phyloP scores from a whole-genome alignment of 2,329 filamentous ascomycete species.

The Graphilbum ipis-grandicollis region DNA sequence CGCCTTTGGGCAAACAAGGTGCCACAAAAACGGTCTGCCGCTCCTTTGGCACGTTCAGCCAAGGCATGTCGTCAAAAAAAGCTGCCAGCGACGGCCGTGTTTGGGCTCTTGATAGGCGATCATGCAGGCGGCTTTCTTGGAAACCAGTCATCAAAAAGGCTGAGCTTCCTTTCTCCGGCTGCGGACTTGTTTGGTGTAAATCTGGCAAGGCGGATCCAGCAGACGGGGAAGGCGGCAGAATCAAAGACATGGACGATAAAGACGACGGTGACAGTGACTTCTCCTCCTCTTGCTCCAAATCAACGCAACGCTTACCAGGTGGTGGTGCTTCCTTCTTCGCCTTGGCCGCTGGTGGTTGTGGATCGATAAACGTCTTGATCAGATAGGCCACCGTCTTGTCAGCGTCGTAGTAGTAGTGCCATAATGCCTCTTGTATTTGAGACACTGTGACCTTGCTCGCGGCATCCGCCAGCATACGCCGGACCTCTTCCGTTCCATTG shows the following conservation, averaged over 20 bases:
- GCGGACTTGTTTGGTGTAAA: too few relatives aligned
- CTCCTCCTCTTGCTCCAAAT: too few relatives aligned
- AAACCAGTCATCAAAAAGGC: slow-evolving; percentile 6
- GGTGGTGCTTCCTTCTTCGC: slow-evolving; percentile 12
- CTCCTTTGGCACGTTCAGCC: slow-evolving; percentile 54
- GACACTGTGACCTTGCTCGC: slow-evolving; percentile 34
- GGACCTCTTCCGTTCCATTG: slow-evolving; percentile 48
- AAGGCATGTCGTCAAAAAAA: slow-evolving; percentile 74
- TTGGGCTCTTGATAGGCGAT: neutral
- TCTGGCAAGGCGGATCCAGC: neutral
- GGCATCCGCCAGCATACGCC: slow-evolving; percentile 43
- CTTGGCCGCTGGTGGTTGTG: slow-evolving; percentile 18
- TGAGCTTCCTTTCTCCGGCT: neutral
- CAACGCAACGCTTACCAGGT: slow-evolving; percentile 5
- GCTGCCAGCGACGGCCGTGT: slow-evolving; percentile 20
- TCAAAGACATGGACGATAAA: neutral
- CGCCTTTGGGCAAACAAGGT: slow-evolving; percentile 35
- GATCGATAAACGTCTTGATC: slow-evolving; percentile 41
- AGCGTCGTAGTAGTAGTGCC: slow-evolving; percentile 93
- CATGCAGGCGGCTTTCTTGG: slow-evolving; percentile 1
- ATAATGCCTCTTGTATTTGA: slow-evolving; percentile 78
- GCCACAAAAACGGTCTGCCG: slow-evolving; percentile 50
- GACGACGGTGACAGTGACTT: neutral
- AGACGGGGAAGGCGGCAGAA: neutral
- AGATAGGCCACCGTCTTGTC: slow-evolving; percentile 72